Conservation (phyloP, 257 asterid genomes). For the Vinca minor region DNA sequence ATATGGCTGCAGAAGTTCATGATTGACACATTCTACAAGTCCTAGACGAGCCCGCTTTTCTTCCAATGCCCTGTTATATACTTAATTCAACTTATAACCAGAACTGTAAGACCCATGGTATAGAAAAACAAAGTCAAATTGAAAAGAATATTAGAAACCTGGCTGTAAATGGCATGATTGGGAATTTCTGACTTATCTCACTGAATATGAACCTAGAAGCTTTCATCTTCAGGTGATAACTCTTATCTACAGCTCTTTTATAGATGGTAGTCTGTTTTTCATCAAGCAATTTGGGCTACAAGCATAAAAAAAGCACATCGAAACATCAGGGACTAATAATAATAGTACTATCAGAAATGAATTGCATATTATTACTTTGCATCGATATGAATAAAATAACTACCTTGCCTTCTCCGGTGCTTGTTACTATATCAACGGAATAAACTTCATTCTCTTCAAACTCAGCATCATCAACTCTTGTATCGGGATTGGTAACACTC, state of each 20-base stretch:
- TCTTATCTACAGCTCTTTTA: conserved; percentile 66
- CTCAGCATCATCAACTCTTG: conserved; percentile 80
- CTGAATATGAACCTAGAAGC: conserved; percentile 66
- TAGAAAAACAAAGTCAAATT: neutral
- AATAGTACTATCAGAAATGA: neutral
- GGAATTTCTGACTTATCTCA: conserved; percentile 63
- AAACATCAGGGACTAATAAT: neutral
- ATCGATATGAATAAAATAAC: neutral
- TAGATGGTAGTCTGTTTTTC: conserved; percentile 70
- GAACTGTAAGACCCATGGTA: neutral
- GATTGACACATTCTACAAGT: conserved; percentile 77
- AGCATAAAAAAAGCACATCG: neutral
- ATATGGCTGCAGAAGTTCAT: conserved; percentile 74
- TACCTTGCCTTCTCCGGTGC: conserved; percentile 81
- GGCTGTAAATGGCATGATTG: conserved; percentile 67
- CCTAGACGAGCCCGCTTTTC: conserved; percentile 81
- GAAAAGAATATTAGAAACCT: conserved; percentile 28
- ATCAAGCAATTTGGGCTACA: conserved; percentile 68
- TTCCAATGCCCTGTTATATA: conserved; percentile 62
- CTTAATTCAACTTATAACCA: neutral
- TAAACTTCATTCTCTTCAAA: conserved; percentile 84
- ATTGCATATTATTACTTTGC: neutral
- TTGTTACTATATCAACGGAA: conserved; percentile 56
- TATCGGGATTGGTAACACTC: conserved; percentile 54
- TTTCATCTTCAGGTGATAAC: conserved; percentile 63